Base-by-base conservation (phyloP, 1,139 yeast species). In the Hemisphaericaspora xylanilytica region DNA sequence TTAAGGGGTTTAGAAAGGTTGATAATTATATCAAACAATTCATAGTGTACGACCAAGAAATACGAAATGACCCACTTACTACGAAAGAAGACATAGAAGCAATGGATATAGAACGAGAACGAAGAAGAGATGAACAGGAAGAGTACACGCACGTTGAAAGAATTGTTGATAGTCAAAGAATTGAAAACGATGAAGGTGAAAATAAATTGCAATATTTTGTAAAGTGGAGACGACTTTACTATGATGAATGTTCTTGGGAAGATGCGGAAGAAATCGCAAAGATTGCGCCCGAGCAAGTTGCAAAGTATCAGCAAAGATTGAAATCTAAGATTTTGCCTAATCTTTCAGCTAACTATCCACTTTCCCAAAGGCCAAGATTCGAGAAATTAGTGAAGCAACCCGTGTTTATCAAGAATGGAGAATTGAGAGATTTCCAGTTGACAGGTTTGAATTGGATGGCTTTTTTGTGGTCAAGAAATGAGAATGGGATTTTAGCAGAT, bases 371-470 rank as follows among this genome's bases (percentile, higher is more conserved):
- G 49, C 98, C 99, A 3, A 72, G 82, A 41, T 94, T 92, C 60
- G 96, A 88, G 59, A 92, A 92, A 59, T 71, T 94, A 40, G 78
- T 78, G 21, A 76, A 75, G 41, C 99, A 94, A 64, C 99, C 99
- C 0, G 73, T 82, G 11, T 94, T 84, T 55, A 85, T 94, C 49
- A 89, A 89, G 57, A 85, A 85, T 54, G 97, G 97, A 35, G 95
- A 85, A 60, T 73, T 92, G 48, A 79, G 98, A 59, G 98, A 94
- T 67, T 92, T 94, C 75, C 99, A 94, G 66, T 74, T 94, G 56
- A 92, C 98, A 0, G 99, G 99, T 45, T 75, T 94, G 47, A 94
- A 94, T 63, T 94, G 98, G 99, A 94, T 94, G 98, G 98, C 98
- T 0, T 94, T 89, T 58, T 70, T 94, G 47, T 94, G 98, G 98